Percentiles rank a stretch among this genome's conserved stretches.
These are phyloP conservation scores for Talaromyces ruber DNA, from an alignment of 495 filamentous ascomycete genomes.

Conservation along the genomic window DNA sequence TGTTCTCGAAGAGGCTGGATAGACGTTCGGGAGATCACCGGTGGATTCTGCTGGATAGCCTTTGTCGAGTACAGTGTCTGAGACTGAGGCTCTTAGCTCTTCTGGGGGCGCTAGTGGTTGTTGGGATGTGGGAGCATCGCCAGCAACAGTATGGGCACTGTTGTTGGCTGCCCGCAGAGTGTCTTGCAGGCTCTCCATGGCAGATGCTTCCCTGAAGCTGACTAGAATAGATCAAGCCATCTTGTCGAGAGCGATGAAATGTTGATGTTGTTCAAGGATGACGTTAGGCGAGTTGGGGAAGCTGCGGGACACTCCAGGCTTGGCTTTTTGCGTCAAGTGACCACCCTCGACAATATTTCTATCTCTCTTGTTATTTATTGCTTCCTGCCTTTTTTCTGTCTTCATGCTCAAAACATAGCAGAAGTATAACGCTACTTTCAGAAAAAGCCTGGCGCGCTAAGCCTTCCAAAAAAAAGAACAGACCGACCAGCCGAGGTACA, in stretches of 20 bases:
- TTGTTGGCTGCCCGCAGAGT: neutral
- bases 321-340: neutral
- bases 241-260: neutral
- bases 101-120: neutral
- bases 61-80: neutral
- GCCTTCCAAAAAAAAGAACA: neutral
- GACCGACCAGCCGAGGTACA: neutral
- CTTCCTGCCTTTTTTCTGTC: neutral
- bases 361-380: neutral
- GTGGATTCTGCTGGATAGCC: neutral
- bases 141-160: conserved; percentile 5
- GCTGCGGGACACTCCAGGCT: neutral
- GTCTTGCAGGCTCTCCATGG: conserved; percentile 4
- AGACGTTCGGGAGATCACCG: neutral
- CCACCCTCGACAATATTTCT: neutral
- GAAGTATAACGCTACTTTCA: neutral
- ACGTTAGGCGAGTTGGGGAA: neutral
- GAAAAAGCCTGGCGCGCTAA: neutral
- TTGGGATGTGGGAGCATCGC: neutral
- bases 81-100: neutral
- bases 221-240: neutral
- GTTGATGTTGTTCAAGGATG: neutral
- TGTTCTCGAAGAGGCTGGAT: neutral
- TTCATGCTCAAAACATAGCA: neutral
- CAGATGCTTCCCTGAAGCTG: neutral